Evolutionary conservation across 345 rosid species (phyloP).

Genomic region (Ceriops tagal): DNA sequence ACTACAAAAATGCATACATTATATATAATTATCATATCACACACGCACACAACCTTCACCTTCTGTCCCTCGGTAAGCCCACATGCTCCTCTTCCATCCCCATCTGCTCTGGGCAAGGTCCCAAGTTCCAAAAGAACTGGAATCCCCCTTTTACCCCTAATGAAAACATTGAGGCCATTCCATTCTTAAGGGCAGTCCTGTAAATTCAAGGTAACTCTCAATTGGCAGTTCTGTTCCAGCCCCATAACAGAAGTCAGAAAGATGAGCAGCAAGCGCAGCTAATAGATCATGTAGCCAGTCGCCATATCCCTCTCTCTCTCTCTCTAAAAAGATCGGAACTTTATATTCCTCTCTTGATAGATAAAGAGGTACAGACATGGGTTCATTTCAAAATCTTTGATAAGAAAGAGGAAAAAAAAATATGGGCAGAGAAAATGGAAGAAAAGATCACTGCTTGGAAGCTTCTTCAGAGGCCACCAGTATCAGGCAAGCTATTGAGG

Average conservation of each 20-base stretch:
- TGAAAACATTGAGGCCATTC: neutral
- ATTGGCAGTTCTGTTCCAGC: neutral
- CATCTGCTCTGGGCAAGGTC: neutral
- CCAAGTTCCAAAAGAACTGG: neutral
- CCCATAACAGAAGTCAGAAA: neutral
- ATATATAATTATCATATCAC: neutral
- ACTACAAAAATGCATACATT: neutral
- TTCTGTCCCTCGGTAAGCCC: neutral
- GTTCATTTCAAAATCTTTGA: constrained; percentile 25
- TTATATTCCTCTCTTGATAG: constrained; percentile 5
- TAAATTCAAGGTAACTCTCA: neutral
- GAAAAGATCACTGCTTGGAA: constrained; percentile 17
- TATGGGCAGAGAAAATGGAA: constrained; percentile 31
- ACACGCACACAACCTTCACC: neutral
- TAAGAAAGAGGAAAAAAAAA: neutral
- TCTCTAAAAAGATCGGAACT: constrained; percentile 1
- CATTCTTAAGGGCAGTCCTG: neutral
- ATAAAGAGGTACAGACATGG: constrained; percentile 25
- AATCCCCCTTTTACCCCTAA: neutral
- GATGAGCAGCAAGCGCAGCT: neutral
- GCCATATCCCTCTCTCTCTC: constrained; percentile 10
- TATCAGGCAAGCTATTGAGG: constrained; percentile 47
- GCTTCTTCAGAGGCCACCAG: constrained; percentile 35
- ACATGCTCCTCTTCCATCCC: neutral
- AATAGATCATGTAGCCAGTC: neutral